Evolutionary conservation across 208 protist species (phyloP), one percentile per base, ranked within the genome.

Genomic region (Wallacemonas sp.): DNA sequence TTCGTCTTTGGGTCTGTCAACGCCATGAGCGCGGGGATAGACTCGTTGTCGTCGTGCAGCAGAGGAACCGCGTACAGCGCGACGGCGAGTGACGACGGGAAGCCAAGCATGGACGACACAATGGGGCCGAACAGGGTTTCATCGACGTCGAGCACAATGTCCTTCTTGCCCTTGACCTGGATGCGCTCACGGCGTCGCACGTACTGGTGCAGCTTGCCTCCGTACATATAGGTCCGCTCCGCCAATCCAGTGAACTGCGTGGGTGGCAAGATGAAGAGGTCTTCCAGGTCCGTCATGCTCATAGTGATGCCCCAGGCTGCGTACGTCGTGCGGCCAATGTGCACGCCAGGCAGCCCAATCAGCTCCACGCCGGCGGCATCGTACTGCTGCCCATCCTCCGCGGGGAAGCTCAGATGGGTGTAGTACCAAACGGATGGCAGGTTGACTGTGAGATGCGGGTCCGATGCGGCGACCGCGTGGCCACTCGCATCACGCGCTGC

Each of bases 221-320:
- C 65, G 66, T 85, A 82, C 42, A 69, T 64, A 79, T 89, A 89
- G n/a, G 45, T 71, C 39, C 48, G 50, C 4, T 70, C 63, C 22
- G 62, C 60, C 57, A 71, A 32, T 4, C 63, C 76, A 0, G 48
- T 63, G 30, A 70, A 44, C 32, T 39, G n/a, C 24, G 38, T 22
- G 1, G 71, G 72, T 17, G 78, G 73, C 41, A 89, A 50, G 26
- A 89, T 64, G 66, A 82, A 89, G 2, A 85, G 45, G 50, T 89
- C 82, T 63, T 85, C 71, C 36, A 89, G 66, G 37, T 89, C 82
- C 1, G 78, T 89, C 71, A 78, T 75, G 53, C 72, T 81, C 78
- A 85, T 82, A 22, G 82, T 89, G 62, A 89, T 83, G 39, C 82
- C 82, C 82, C 82, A 89, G 15, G 82, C 62, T 3, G 85, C 30